phyloP scores from a whole-genome alignment of 2,329 filamentous ascomycete genomes.

The Pezicula neosporulosa region DNA sequence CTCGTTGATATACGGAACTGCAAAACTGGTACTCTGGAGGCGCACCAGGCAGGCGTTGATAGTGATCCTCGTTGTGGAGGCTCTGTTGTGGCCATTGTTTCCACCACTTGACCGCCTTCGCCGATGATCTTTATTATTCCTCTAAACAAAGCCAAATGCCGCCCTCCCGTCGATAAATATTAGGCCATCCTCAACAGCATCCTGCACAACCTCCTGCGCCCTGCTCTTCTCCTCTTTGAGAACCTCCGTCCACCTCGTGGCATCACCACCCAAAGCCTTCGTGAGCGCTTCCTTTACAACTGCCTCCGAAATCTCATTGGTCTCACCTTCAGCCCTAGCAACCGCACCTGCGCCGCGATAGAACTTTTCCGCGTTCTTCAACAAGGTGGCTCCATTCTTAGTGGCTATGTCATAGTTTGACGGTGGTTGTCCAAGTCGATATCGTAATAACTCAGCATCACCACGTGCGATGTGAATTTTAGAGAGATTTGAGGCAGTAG shows the following conservation, averaged over 20 bases:
- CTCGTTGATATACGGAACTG: no score
- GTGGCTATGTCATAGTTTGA: constrained; percentile 36
- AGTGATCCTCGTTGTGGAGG: background rate
- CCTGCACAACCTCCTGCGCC: constrained; percentile 8
- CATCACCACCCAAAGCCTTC: constrained; percentile 38
- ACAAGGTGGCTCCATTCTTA: constrained; percentile 41
- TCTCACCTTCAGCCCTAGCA: constrained; percentile 33
- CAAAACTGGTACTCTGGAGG: no score
- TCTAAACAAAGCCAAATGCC: constrained; percentile 8
- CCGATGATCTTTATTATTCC: background rate
- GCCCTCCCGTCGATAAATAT: constrained; percentile 7
- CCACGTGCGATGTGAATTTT: constrained; percentile 52
- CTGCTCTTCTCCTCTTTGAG: background rate
- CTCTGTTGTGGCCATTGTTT: background rate
- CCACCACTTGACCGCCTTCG: background rate
- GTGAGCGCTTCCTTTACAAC: constrained; percentile 44
- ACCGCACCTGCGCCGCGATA: constrained; percentile 46
- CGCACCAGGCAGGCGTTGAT: no score
- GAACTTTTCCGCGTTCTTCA: constrained; percentile 54
- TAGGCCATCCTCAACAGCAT: constrained; percentile 17
- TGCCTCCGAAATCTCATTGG: constrained; percentile 39
- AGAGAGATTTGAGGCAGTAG: constrained; percentile 43
- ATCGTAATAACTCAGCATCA: constrained; percentile 51
- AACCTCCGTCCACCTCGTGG: constrained; percentile 19
- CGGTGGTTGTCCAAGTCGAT: constrained; percentile 43